Evolutionary conservation across 257 asterid species (phyloP).

Genomic region (Nicotiana tabacum): DNA sequence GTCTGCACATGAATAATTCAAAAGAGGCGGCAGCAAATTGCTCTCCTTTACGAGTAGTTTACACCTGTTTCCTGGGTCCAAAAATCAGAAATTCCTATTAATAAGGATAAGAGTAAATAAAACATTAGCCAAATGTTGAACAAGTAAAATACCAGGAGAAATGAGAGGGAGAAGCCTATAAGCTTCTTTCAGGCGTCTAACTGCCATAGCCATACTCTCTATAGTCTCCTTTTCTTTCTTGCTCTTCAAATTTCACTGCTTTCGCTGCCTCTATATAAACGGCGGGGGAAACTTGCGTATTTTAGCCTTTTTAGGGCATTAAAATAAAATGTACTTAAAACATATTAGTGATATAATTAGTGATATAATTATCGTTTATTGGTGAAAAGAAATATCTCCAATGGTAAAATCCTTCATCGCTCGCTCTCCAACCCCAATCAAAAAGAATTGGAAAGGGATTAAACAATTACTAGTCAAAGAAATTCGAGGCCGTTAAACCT

Average conservation of each 20-base stretch:
- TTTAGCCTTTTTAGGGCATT: background rate
- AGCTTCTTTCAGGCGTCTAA: constrained; percentile 36
- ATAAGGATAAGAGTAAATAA: background rate
- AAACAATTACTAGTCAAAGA: no score
- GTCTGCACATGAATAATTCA: constrained; percentile 17
- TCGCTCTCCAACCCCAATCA: no score
- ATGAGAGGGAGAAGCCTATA: constrained; percentile 28
- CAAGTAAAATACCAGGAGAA: constrained; percentile 32
- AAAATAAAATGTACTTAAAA: background rate
- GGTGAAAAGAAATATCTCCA: no score
- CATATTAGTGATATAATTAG: background rate
- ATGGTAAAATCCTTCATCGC: no score
- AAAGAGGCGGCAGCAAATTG: constrained; percentile 19
- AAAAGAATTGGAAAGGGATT: no score
- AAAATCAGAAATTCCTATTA: background rate
- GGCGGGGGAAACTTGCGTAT: background rate
- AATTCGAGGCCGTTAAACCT: no score
- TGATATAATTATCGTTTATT: no score
- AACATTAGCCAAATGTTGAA: background rate
- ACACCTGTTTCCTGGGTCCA: constrained; percentile 17
- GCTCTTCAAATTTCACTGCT: background rate
- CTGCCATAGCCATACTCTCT: constrained; percentile 27
- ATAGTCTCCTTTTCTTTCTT: background rate
- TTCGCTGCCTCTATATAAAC: background rate
- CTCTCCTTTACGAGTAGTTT: constrained; percentile 21